Conservation (phyloP, 768 basidiomycete species). For the Lyophyllum shimeji region DNA sequence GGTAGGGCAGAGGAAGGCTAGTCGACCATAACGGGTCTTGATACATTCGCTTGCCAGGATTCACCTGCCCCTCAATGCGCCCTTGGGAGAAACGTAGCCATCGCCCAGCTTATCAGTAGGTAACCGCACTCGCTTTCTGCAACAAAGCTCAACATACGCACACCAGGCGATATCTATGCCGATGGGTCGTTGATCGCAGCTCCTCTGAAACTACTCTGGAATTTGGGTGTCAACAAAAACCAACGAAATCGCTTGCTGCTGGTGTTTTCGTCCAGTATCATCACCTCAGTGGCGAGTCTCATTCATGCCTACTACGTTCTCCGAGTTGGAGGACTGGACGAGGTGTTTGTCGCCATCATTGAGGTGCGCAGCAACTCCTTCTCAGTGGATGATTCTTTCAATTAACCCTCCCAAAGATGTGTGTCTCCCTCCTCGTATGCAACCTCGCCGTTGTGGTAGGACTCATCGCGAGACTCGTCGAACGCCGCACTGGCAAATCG, state of each 20-base stretch:
- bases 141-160: neutral
- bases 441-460: constrained; percentile 39
- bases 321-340: constrained; percentile 19
- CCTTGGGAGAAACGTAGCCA: constrained; percentile 38
- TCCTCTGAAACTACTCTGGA: constrained; percentile 41
- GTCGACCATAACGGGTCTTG: neutral
- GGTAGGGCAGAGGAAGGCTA: neutral
- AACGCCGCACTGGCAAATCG: neutral
- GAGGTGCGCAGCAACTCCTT: constrained; percentile 29
- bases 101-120: constrained; percentile 47
- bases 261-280: constrained; percentile 43
- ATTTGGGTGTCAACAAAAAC: constrained; percentile 27
- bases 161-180: constrained; percentile 40
- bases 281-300: constrained; percentile 34
- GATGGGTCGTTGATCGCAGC: constrained; percentile 41
- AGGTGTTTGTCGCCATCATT: constrained; percentile 28
- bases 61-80: constrained; percentile 33
- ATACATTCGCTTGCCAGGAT: constrained; percentile 29
- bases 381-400: neutral
- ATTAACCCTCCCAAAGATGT: constrained; percentile 21
- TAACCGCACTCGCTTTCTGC: neutral
- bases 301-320: constrained; percentile 36
- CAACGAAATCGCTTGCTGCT: constrained; percentile 38
- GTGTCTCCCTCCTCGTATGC: constrained; percentile 38
- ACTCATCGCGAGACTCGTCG: neutral